Conservation (phyloP, 2,329 filamentous ascomycete species). For the Emydomyces testavorans region DNA sequence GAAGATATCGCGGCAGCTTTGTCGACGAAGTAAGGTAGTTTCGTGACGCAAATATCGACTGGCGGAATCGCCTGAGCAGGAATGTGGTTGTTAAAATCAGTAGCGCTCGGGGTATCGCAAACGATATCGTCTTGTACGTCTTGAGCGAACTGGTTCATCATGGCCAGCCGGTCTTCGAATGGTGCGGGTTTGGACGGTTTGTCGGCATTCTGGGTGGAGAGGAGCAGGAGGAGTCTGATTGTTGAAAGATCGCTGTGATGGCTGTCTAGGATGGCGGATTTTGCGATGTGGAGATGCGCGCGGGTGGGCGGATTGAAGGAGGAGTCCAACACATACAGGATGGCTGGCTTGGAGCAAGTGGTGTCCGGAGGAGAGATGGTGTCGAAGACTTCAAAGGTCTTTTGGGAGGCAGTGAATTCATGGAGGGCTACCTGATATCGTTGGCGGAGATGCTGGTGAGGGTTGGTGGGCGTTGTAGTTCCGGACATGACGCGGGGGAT, state of each 20-base stretch:
- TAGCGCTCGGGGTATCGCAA: neutral
- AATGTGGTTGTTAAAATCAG: neutral
- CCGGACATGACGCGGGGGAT: conserved; percentile 2
- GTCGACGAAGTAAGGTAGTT: conserved; percentile 39
- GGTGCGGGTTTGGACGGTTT: conserved; percentile 43
- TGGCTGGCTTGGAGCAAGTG: conserved; percentile 13
- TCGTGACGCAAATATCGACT: conserved; percentile 40
- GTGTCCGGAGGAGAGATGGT: conserved; percentile 19
- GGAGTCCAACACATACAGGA: conserved; percentile 53
- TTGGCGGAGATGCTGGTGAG: conserved; percentile 25
- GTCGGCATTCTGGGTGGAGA: conserved; percentile 55
- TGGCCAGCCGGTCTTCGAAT: conserved; percentile 39
- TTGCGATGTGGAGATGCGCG: conserved; percentile 47
- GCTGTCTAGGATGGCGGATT: conserved; percentile 37
- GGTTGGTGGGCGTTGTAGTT: neutral
- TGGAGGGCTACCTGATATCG: conserved; percentile 34
- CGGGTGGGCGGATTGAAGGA: conserved; percentile 55
- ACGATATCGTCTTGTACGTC: conserved; percentile 24
- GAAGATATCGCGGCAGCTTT: conserved; percentile 37
- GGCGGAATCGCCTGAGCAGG: conserved; percentile 18
- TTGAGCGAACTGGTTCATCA: conserved; percentile 40
- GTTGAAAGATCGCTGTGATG: conserved; percentile 24
- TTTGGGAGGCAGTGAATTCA: conserved; percentile 33
- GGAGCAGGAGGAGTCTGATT: conserved; percentile 44
- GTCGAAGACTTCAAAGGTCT: conserved; percentile 26